Conservation (phyloP, 164 flowering plant species). For the Magnolia officinalis region DNA sequence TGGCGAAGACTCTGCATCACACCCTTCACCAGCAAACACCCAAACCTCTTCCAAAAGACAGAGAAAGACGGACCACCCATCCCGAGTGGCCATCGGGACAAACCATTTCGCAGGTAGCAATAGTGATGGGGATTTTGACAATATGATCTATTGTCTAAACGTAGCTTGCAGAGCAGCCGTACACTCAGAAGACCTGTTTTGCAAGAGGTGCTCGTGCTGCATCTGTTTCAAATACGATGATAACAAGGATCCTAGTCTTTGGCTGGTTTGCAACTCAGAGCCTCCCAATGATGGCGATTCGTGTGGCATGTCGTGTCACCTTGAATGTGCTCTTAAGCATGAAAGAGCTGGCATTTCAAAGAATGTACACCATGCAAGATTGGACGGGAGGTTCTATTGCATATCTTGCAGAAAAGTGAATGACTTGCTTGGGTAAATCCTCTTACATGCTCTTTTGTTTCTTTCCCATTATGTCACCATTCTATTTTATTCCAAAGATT, state of each 20-base stretch:
- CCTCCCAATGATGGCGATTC: slow-evolving; percentile 59
- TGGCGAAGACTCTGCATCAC: slow-evolving; percentile 25
- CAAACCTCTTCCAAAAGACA: slow-evolving; percentile 58
- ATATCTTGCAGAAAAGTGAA: slow-evolving; percentile 80
- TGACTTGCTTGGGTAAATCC: slow-evolving; percentile 71
- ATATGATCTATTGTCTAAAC: slow-evolving; percentile 53
- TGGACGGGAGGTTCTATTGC: slow-evolving; percentile 80
- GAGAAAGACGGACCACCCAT: slow-evolving; percentile 61
- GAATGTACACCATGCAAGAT: slow-evolving; percentile 27
- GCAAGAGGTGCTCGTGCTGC: slow-evolving; percentile 97
- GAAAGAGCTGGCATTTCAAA: slow-evolving; percentile 60
- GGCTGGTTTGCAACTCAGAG: slow-evolving; percentile 83
- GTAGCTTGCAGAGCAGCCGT: slow-evolving; percentile 76
- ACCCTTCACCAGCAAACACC: slow-evolving; percentile 26
- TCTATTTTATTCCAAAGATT: not conserved
- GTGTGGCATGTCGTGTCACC: slow-evolving; percentile 91
- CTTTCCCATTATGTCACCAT: not conserved
- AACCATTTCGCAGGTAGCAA: slow-evolving; percentile 18
- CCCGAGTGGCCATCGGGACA: slow-evolving; percentile 35
- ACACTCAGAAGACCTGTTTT: slow-evolving; percentile 53
- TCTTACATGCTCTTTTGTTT: not conserved
- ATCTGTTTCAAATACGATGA: slow-evolving; percentile 80
- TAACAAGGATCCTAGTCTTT: slow-evolving; percentile 96
- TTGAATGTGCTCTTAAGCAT: slow-evolving; percentile 80
- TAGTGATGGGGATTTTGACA: slow-evolving; percentile 24